A percentile compares a stretch with the other conserved stretches of the same genome.
These are phyloP conservation scores for Microdochium bolleyi DNA, from an alignment of 2,329 filamentous ascomycete species.

Conservation along the genomic window DNA sequence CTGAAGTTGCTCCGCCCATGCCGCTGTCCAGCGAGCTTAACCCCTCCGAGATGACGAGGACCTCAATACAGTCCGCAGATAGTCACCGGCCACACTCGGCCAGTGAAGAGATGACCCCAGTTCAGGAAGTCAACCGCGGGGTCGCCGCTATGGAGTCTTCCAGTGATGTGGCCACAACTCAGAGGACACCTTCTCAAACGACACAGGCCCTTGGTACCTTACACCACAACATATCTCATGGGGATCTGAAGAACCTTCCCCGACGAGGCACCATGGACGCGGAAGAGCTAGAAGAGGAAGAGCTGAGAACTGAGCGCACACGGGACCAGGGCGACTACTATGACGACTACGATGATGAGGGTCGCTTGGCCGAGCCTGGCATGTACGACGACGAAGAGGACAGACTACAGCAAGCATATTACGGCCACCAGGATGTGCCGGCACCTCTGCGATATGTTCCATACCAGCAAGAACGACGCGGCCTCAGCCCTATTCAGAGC, in stretches of 20 bases:
- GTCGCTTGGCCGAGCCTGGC: slow-evolving; percentile 21
- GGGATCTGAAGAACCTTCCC: slow-evolving; percentile 47
- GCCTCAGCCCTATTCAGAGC: slow-evolving; percentile 83
- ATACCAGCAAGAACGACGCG: slow-evolving; percentile 60
- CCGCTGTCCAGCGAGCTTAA: slow-evolving; percentile 81
- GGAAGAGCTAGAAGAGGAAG: slow-evolving; percentile 40
- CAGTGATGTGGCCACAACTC: slow-evolving; percentile 48
- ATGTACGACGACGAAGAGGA: slow-evolving; percentile 31
- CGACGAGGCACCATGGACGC: slow-evolving; percentile 32
- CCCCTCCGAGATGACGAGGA: slow-evolving; percentile 78
- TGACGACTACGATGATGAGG: slow-evolving; percentile 36
- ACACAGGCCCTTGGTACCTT: slow-evolving; percentile 58
- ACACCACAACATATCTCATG: slow-evolving; percentile 56
- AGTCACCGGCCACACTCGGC: slow-evolving; percentile 66
- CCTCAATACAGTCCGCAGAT: slow-evolving; percentile 77
- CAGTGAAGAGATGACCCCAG: slow-evolving; percentile 51
- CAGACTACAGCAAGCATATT: slow-evolving; percentile 34
- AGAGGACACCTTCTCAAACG: slow-evolving; percentile 39
- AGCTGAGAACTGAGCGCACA: slow-evolving; percentile 31
- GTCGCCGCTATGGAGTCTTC: slow-evolving; percentile 52
- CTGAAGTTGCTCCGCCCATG: slow-evolving; percentile 66
- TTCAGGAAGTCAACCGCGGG: slow-evolving; percentile 57
- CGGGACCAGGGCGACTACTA: slow-evolving; percentile 24
- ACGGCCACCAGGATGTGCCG: slow-evolving; percentile 54
- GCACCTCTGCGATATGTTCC: slow-evolving; percentile 59